These are phyloP conservation scores for Fusarium xyrophilum DNA, from an alignment of 2,329 filamentous ascomycete species.

Conservation along the genomic window DNA sequence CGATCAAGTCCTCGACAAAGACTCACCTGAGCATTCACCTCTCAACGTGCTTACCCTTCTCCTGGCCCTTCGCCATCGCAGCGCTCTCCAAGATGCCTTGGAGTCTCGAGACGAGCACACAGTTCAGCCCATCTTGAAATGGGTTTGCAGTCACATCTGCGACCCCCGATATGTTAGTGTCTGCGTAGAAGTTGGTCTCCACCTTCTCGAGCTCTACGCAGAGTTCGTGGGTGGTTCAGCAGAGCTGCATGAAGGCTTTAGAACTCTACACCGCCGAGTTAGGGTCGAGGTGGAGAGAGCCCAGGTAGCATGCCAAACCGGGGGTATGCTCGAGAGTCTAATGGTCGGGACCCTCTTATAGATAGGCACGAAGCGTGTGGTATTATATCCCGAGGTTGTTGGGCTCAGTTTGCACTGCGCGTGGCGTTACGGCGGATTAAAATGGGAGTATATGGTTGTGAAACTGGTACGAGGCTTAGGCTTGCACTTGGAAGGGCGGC, in stretches of 20 bases:
- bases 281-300: conserved; percentile 80
- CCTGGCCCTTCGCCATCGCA: conserved; percentile 84
- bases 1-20: conserved; percentile 73
- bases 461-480: conserved; percentile 29
- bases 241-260: conserved; percentile 74
- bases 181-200: conserved; percentile 81
- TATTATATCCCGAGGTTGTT: conserved; percentile 35
- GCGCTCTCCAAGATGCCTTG: conserved; percentile 81
- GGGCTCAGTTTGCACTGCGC: conserved; percentile 42
- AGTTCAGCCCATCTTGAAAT: conserved; percentile 82
- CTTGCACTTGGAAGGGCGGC: conserved; percentile 14
- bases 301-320: conserved; percentile 80
- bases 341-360: conserved; percentile 50
- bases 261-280: conserved; percentile 73
- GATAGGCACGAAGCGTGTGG: conserved; percentile 10
- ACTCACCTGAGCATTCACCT: conserved; percentile 60
- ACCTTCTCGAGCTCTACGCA: conserved; percentile 86
- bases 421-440: conserved; percentile 41
- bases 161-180: conserved; percentile 83
- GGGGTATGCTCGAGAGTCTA: conserved; percentile 82
- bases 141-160: conserved; percentile 80
- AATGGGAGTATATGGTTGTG: conserved; percentile 36
- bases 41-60: conserved; percentile 77
- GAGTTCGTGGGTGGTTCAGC: conserved; percentile 77
- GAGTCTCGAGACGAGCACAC: conserved; percentile 80